Conservation (phyloP, 179 eudicot genomes). For the Camellia oleifera region DNA sequence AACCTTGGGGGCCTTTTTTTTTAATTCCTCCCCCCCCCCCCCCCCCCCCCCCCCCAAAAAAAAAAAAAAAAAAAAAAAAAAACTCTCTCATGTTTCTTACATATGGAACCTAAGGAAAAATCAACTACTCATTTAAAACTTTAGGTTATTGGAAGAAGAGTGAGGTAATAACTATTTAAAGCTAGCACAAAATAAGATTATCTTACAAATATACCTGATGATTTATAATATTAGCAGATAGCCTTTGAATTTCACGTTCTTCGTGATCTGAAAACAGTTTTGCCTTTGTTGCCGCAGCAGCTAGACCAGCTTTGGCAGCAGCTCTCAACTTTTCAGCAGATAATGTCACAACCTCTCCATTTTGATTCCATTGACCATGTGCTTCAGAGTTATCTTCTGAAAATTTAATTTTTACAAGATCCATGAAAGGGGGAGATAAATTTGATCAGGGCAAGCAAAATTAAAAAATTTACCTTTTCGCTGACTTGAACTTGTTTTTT, state of each 20-base stretch:
- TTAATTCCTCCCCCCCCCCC: not conserved
- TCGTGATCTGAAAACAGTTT: slow-evolving; percentile 96
- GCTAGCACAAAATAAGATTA: not conserved
- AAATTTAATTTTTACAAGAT: slow-evolving; percentile 9
- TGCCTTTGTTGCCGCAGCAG: slow-evolving; percentile 57
- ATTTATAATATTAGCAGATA: slow-evolving; percentile 88
- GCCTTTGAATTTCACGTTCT: slow-evolving; percentile 94
- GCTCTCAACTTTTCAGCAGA: slow-evolving; percentile 12
- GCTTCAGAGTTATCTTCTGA: slow-evolving; percentile 32
- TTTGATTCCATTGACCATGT: slow-evolving; percentile 32
- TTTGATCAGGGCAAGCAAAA: slow-evolving; percentile 7
- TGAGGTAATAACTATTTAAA: not conserved
- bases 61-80: not conserved
- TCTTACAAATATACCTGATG: slow-evolving; percentile 63
- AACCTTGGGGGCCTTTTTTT: too few species aligned
- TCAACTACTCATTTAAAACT: not conserved
- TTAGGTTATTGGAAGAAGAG: not conserved
- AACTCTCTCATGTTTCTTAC: not conserved
- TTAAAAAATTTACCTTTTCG: slow-evolving; percentile 42
- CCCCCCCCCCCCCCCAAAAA: too few species aligned
- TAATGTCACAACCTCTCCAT: slow-evolving; percentile 8
- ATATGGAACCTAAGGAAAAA: not conserved
- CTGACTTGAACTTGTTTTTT: slow-evolving; percentile 35
- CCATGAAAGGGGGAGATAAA: not conserved
- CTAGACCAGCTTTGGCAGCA: slow-evolving; percentile 18